Base-by-base conservation (phyloP, 768 basidiomycete species). In the Termitomyces sp. region DNA sequence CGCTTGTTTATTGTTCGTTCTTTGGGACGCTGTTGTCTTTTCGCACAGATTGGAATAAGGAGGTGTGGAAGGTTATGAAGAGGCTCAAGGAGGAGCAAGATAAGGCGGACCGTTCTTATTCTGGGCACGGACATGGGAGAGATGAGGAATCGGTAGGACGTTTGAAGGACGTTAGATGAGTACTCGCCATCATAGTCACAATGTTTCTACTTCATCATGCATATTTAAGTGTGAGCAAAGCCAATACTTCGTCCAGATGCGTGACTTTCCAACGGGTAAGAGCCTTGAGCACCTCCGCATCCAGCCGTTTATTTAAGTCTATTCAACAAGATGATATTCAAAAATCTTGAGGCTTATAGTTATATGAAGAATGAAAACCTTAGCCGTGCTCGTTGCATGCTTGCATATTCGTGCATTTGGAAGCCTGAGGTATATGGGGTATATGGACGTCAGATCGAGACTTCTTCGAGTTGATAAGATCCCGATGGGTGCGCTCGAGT, bases 11-110 rank as follows among this genome's bases (percentile, higher is more conserved):
- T 70, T 75, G 77, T 44, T 73, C 84, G 0, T 67, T 77, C 8
- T 67, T 83, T 16, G 86, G 87, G 3, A 76, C 82, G 1, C 76
- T 73, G 65, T 63, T 85, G 1, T 82, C 77, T 48, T 35, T 90
- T 16, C 66, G 71, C 21, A 82, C 88, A 4, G 78, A 93, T 68
- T 93, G 91, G 91, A 66, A 82, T 8, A 68, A 68, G 45, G 87
- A 93, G 69, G 86, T 89, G 11, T 64, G 76, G 64, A 85, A 86
- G 61, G 89, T 87, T 2, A 69, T 68, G 60, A 69, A 73, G 27
- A 75, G 87, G 54, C 58, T 90, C 34, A 78, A 73, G 51, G 74
- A 74, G 48, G 74, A 70, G n/a, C 81, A 83, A 51, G 75, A 76
- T 47, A 74, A 68, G 59, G 44, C 8, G 9, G 16, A 14, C n/a